Conservation (phyloP, 441 rosid genomes). For the Manihot esculenta region DNA sequence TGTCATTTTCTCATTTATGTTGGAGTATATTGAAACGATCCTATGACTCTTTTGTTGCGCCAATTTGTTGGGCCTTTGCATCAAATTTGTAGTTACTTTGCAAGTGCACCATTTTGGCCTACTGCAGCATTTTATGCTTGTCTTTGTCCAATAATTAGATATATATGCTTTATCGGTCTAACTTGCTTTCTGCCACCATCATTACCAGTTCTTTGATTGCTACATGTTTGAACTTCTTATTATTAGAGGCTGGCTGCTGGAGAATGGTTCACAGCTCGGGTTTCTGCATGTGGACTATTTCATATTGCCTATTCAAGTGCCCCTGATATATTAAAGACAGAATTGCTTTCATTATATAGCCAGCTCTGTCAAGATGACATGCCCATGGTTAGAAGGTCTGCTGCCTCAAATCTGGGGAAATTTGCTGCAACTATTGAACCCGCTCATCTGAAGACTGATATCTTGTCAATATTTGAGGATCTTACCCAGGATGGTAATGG, state of each 20-base stretch:
- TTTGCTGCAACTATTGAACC: slow-evolving; percentile 97
- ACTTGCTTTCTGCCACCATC: neutral
- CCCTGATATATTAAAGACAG: slow-evolving; percentile 65
- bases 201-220: neutral
- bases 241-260: slow-evolving; percentile 81
- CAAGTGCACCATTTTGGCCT: neutral
- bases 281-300: slow-evolving; percentile 88
- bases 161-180: neutral
- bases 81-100: neutral
- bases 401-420: slow-evolving; percentile 88
- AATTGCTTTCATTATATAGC: slow-evolving; percentile 64
- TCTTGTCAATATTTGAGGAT: slow-evolving; percentile 83
- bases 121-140: neutral
- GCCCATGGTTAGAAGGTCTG: slow-evolving; percentile 99
- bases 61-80: neutral
- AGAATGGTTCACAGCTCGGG: slow-evolving; percentile 97
- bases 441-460: slow-evolving; percentile 67
- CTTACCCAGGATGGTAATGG: slow-evolving; percentile 85
- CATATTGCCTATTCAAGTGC: slow-evolving; percentile 89
- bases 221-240: slow-evolving; percentile 6
- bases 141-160: neutral
- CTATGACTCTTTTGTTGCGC: neutral
- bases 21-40: neutral
- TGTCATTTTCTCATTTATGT: neutral
- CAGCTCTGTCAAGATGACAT: slow-evolving; percentile 94